Evolutionary conservation across 768 basidiomycete genomes (phyloP).

Genomic region (Boletus subparvulus): DNA sequence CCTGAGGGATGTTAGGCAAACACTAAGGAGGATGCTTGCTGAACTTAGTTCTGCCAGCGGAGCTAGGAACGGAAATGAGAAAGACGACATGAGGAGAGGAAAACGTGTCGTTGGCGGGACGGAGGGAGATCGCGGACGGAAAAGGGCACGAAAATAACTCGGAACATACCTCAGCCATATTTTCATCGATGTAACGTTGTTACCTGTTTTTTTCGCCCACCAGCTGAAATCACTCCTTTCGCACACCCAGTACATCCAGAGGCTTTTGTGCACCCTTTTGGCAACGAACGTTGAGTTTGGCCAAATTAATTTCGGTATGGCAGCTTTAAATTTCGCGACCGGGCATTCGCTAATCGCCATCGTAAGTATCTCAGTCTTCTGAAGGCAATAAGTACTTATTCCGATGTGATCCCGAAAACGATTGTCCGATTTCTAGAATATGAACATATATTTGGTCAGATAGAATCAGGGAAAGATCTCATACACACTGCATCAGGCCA

Average conservation of each 20-base stretch:
- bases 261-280: not conserved
- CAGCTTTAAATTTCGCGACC: not conserved
- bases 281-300: not conserved
- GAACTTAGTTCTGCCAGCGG: not conserved
- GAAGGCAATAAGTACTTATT: not conserved
- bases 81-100: not conserved
- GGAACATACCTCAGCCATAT: not conserved
- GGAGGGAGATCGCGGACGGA: constrained; percentile 10
- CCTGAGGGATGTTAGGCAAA: constrained; percentile 35
- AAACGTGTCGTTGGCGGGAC: constrained; percentile 17
- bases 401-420: not conserved
- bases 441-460: constrained; percentile 1
- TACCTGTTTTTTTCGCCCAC: not conserved
- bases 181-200: not conserved
- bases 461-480: not conserved
- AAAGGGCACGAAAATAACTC: constrained; percentile 19
- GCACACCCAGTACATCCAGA: not conserved
- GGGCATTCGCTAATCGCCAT: not conserved
- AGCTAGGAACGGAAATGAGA: not conserved
- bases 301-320: not conserved
- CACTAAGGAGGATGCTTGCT: constrained; percentile 4
- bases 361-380: not conserved
- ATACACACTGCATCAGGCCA: not conserved
- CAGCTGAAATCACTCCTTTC: not conserved
- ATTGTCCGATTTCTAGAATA: constrained; percentile 1